Base-by-base conservation (phyloP, 768 basidiomycete genomes). In the Phanerochaete sordida region DNA sequence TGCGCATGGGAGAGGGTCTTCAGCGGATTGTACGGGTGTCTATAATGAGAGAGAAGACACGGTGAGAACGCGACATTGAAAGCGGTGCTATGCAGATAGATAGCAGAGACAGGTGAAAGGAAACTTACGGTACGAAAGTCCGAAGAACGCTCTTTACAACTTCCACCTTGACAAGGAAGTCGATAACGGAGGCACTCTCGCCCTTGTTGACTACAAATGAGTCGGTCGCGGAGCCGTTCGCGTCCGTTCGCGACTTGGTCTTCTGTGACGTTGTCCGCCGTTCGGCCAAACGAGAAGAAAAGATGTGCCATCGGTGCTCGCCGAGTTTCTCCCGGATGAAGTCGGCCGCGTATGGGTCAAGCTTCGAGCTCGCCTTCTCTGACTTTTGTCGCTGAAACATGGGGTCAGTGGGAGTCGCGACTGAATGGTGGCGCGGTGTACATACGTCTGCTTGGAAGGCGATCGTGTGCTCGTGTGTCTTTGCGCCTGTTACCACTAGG, bases 121-220 rank as follows among this genome's bases (percentile, higher is more conserved):
- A 39, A 27, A 79, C 80, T 64, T 69, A 80, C 80, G 79, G 79
- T 53, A 82, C 80, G 62, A 73, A 82, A 8, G 71, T 77, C 61
- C 79, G 71, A 48, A 81, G 64, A 26, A 79, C 76, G 66, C 80
- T 77, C 59, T 81, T 81, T 65, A 81, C 80, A 21, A 81, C 74
- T 64, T 81, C 79, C 46, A 81, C 80, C 69, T 81, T 81, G 71
- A 81, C 76, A 57, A 81, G 77, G 66, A 81, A 82, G 59, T 81
- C 81, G 50, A 82, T 75, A 45, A 75, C 80, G 45, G 75, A 75
- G 52, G 79, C 79, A 27, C 77, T 76, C 16, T 60, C 60, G 43
- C n/a, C 53, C 43, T 57, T 62, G 56, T 62, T 56, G 11, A 35
- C 61, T 12, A 33, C 33, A 44, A 61, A 61, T 11, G 60, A 21